Evolutionary conservation across 805 yeast species (phyloP).

Genomic region (Ogataea kodamae): DNA sequence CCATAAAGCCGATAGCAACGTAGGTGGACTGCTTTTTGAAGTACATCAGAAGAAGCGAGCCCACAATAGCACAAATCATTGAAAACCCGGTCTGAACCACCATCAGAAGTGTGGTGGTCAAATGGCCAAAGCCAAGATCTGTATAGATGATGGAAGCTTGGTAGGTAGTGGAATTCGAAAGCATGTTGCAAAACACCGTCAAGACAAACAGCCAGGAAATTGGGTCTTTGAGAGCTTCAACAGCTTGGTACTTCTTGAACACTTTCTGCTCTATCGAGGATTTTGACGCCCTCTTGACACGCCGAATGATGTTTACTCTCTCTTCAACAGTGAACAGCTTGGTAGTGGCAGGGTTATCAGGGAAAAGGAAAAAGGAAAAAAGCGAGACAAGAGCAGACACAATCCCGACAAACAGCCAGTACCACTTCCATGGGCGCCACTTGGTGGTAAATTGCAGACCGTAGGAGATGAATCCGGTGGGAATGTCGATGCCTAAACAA

Average conservation of each 20-base stretch:
- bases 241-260: conserved; percentile 46
- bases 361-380: conserved; percentile 41
- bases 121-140: conserved; percentile 38
- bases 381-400: conserved; percentile 42
- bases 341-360: conserved; percentile 54
- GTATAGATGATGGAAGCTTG: conserved; percentile 49
- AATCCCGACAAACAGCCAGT: conserved; percentile 55
- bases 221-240: conserved; percentile 50
- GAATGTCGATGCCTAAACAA: conserved; percentile 45
- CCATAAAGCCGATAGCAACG: conserved; percentile 6
- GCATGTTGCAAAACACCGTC: conserved; percentile 42
- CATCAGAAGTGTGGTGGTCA: conserved; percentile 48
- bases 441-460: conserved; percentile 33
- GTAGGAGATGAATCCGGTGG: conserved; percentile 39
- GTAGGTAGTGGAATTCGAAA: conserved; percentile 52
- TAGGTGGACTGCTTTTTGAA: conserved; percentile 38
- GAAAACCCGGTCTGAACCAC: conserved; percentile 49
- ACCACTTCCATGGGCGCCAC: conserved; percentile 46
- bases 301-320: conserved; percentile 47
- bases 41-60: conserved; percentile 36
- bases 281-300: conserved; percentile 36
- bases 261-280: conserved; percentile 42
- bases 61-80: conserved; percentile 36
- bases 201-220: conserved; percentile 41
- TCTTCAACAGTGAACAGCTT: conserved; percentile 46